phyloP scores from a whole-genome alignment of 306 rosid genomes.

The Trichosanthes truncata region DNA sequence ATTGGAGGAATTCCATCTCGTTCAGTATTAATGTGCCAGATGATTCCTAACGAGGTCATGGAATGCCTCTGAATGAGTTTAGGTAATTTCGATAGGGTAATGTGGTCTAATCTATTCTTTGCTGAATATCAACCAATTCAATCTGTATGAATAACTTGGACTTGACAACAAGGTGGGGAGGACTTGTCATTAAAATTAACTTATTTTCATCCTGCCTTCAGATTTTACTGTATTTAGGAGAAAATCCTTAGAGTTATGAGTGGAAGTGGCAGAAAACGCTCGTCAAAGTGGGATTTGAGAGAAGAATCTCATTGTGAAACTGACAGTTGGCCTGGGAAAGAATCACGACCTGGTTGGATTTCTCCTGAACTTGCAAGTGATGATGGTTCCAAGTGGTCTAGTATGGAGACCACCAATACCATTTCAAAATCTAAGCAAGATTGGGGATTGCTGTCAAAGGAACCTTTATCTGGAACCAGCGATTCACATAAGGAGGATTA shows the following conservation, averaged over 20 bases:
- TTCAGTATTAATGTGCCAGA: neutral
- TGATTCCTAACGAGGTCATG: neutral
- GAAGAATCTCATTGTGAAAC: slow-evolving; percentile 46
- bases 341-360: slow-evolving; percentile 41
- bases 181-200: slow-evolving; percentile 9
- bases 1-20: neutral
- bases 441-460: slow-evolving; percentile 34
- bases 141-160: neutral
- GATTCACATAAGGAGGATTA: slow-evolving; percentile 45
- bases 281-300: slow-evolving; percentile 72
- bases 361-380: slow-evolving; percentile 48
- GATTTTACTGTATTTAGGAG: slow-evolving; percentile 26
- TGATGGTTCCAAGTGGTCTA: slow-evolving; percentile 53
- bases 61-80: neutral
- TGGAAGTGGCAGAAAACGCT: slow-evolving; percentile 60
- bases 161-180: neutral
- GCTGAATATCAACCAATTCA: neutral
- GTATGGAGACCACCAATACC: slow-evolving; percentile 43
- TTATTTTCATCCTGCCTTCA: slow-evolving; percentile 20
- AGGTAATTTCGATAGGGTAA: neutral
- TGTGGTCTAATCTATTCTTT: neutral
- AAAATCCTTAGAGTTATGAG: slow-evolving; percentile 43
- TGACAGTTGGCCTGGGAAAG: slow-evolving; percentile 30
- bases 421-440: slow-evolving; percentile 37
- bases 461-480: slow-evolving; percentile 55